A percentile compares a stretch with the other conserved stretches of the same genome.
Evolutionary conservation across 2,329 filamentous ascomycete species (phyloP).

Genomic region (Ceratocystis cubensis): DNA sequence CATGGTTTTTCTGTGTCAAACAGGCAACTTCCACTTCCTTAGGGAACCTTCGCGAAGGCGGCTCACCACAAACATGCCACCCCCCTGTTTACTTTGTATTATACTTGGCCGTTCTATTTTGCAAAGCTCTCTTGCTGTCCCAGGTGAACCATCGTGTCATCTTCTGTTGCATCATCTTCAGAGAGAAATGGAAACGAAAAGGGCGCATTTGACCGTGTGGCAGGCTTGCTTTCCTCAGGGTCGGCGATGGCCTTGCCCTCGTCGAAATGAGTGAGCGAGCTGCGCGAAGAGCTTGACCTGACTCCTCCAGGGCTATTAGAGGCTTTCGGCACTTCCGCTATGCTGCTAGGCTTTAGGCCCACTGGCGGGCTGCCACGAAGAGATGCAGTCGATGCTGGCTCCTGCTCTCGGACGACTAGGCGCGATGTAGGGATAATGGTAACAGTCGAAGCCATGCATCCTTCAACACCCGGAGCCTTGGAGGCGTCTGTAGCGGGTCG

Average conservation of each 20-base stretch:
- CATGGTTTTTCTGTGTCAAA: background rate
- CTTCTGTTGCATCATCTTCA: background rate
- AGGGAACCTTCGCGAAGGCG: background rate
- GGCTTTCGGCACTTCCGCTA: background rate
- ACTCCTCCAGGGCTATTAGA: background rate
- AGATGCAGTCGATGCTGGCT: constrained; percentile 1
- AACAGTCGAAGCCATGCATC: background rate
- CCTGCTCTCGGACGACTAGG: background rate
- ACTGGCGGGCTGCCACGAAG: background rate
- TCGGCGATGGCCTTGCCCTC: background rate
- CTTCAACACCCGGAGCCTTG: background rate
- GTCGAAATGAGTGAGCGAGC: background rate
- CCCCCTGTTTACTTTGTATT: background rate
- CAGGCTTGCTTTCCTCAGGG: background rate
- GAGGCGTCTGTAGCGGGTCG: background rate
- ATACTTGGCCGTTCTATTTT: too few species aligned
- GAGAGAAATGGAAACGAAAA: background rate
- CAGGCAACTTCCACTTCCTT: background rate
- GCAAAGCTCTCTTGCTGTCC: background rate
- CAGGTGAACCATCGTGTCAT: background rate
- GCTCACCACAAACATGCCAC: background rate
- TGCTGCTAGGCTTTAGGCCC: background rate
- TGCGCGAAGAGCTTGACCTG: background rate
- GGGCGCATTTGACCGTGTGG: background rate
- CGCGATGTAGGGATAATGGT: background rate